phyloP scores from a whole-genome alignment of 495 filamentous ascomycete genomes.

The Lindgomyces ingoldianus region DNA sequence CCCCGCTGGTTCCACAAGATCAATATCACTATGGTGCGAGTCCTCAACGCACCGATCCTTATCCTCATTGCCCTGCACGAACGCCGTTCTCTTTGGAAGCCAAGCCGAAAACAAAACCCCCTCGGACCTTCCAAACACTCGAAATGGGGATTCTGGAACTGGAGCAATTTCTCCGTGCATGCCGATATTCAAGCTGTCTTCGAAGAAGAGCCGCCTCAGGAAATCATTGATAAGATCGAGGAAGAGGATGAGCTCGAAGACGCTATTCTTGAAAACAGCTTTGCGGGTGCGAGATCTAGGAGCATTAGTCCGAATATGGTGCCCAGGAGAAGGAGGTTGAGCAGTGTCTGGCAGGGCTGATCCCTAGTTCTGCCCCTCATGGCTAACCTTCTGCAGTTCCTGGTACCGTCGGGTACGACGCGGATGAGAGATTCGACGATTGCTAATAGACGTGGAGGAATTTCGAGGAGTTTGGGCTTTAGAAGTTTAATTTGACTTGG shows the following conservation, averaged over 20 bases:
- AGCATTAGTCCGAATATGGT: slow-evolving; percentile 23
- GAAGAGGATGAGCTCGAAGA: slow-evolving; percentile 49
- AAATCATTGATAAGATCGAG: slow-evolving; percentile 54
- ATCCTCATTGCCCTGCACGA: slow-evolving; percentile 61
- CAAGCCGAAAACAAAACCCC: slow-evolving; percentile 32
- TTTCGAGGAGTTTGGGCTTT: no score
- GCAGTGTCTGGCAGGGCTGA: slow-evolving; percentile 36
- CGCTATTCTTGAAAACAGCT: slow-evolving; percentile 37
- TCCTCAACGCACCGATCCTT: slow-evolving; percentile 66
- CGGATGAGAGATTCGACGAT: neutral
- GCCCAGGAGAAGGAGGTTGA: slow-evolving; percentile 30
- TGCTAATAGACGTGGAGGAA: neutral
- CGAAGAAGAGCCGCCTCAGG: slow-evolving; percentile 64
- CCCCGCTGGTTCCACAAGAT: slow-evolving; percentile 78
- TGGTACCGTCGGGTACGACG: neutral
- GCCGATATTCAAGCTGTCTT: slow-evolving; percentile 69
- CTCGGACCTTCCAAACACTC: slow-evolving; percentile 20
- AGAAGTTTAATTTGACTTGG: no score
- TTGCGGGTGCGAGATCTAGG: slow-evolving; percentile 20
- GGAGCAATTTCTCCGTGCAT: slow-evolving; percentile 59
- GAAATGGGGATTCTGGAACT: slow-evolving; percentile 49
- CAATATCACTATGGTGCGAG: slow-evolving; percentile 64
- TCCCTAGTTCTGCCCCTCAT: neutral
- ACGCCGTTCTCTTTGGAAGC: slow-evolving; percentile 51
- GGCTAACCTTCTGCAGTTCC: neutral